phyloP scores from a whole-genome alignment of 1,139 yeast genomes.

The Saccharomyces uvarum region DNA sequence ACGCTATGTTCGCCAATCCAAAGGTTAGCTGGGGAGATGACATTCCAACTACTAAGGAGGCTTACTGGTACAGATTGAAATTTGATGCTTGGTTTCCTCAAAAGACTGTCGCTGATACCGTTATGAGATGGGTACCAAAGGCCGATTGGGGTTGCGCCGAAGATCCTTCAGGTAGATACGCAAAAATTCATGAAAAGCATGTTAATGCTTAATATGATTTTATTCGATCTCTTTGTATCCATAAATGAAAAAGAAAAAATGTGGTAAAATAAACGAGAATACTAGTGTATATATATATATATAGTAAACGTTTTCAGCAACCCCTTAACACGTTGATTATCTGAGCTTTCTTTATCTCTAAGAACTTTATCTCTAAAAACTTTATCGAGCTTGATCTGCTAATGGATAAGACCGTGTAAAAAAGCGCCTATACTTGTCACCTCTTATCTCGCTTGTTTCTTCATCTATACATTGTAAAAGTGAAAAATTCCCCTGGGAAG shows the following conservation, averaged over 20 bases:
- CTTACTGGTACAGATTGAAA: constrained; percentile 96
- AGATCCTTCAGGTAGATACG: constrained; percentile 97
- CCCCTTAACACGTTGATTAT: neutral
- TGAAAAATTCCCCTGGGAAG: neutral
- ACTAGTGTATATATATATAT: neutral
- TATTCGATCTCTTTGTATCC: neutral
- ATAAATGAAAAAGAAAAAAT: neutral
- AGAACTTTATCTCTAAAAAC: neutral
- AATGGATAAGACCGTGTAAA: neutral
- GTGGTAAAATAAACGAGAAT: neutral
- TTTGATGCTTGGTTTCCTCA: constrained; percentile 88
- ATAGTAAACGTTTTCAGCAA: neutral
- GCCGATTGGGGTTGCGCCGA: constrained; percentile 99
- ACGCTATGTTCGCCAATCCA: constrained; percentile 82
- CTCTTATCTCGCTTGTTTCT: neutral
- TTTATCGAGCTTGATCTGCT: neutral
- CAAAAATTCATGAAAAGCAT: constrained; percentile 73
- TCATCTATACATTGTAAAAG: neutral
- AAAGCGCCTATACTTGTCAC: neutral
- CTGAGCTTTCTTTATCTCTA: neutral
- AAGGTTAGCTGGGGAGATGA: constrained; percentile 95
- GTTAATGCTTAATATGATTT: constrained; percentile 27
- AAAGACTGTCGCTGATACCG: constrained; percentile 89
- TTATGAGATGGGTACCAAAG: constrained; percentile 99
- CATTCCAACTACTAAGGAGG: constrained; percentile 94